These are phyloP conservation scores for Zygosaccharomyces bisporus DNA, from an alignment of 805 yeast genomes.

Conservation along the genomic window DNA sequence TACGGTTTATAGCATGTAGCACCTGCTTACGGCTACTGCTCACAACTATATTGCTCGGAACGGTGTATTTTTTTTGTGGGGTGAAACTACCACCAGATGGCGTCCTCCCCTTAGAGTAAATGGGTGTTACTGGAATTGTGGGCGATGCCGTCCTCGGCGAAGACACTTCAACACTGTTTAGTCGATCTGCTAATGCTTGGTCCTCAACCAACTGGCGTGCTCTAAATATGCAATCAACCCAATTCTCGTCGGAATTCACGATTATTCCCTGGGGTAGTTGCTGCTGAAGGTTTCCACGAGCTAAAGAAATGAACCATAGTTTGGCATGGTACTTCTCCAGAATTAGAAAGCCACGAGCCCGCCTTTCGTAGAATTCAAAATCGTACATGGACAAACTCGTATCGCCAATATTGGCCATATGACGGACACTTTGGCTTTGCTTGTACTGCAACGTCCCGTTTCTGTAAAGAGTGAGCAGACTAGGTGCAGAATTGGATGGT, in stretches of 20 bases:
- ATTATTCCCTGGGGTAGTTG: slow-evolving; percentile 28
- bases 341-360: slow-evolving; percentile 57
- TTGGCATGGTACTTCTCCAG: slow-evolving; percentile 57
- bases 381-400: slow-evolving; percentile 70
- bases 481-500: slow-evolving; percentile 10
- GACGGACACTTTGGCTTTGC: slow-evolving; percentile 6
- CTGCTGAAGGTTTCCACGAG: slow-evolving; percentile 29
- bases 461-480: slow-evolving; percentile 20
- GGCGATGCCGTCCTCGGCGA: slow-evolving; percentile 11
- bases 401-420: slow-evolving; percentile 36
- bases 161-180: slow-evolving; percentile 12
- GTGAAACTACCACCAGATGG: slow-evolving; percentile 5
- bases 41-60: slow-evolving; percentile 32
- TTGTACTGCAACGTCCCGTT: slow-evolving; percentile 23
- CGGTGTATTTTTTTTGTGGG: slow-evolving; percentile 20
- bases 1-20: slow-evolving; percentile 24
- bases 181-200: slow-evolving; percentile 12
- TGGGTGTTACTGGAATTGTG: slow-evolving; percentile 5
- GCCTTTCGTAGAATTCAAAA: slow-evolving; percentile 64
- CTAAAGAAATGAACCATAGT: slow-evolving; percentile 53
- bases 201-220: slow-evolving; percentile 55
- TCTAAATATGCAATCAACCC: slow-evolving; percentile 68
- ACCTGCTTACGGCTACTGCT: slow-evolving; percentile 36
- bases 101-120: slow-evolving; percentile 2
- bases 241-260: slow-evolving; percentile 49